phyloP scores from a whole-genome alignment of 176 grass and related monocot species.

The Poa pratensis region DNA sequence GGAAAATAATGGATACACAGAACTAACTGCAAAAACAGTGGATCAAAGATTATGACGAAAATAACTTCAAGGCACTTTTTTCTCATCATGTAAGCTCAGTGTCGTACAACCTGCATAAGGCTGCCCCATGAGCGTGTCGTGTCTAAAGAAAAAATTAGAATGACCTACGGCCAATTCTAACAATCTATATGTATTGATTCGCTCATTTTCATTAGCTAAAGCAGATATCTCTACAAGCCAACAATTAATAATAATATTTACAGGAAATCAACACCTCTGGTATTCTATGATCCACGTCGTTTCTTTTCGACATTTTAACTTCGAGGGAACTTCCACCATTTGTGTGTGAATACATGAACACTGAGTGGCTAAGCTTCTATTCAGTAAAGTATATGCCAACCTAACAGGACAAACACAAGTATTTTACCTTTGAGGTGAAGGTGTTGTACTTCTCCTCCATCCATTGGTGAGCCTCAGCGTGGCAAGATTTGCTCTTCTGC shows the following conservation, averaged over 20 bases:
- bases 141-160: not conserved
- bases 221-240: not conserved
- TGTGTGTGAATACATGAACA: not conserved
- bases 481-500: slow-evolving; percentile 50
- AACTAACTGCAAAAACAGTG: slow-evolving; percentile 1
- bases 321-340: not conserved
- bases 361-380: not conserved
- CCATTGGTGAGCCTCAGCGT: slow-evolving; percentile 61
- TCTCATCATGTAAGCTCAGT: not conserved
- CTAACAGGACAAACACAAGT: not conserved
- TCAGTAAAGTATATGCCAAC: not conserved
- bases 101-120: not conserved
- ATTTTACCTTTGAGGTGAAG: slow-evolving; percentile 78
- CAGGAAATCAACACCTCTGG: not conserved
- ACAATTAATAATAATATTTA: not conserved
- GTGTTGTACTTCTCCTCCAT: slow-evolving; percentile 71
- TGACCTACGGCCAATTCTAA: not conserved
- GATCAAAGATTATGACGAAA: not conserved
- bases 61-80: not conserved
- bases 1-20: slow-evolving; percentile 6
- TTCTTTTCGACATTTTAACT: not conserved
- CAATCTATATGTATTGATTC: not conserved
- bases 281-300: not conserved
- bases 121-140: not conserved
- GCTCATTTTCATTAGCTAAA: not conserved